Conservation (phyloP, 768 basidiomycete genomes). For the Calocybe indica region DNA sequence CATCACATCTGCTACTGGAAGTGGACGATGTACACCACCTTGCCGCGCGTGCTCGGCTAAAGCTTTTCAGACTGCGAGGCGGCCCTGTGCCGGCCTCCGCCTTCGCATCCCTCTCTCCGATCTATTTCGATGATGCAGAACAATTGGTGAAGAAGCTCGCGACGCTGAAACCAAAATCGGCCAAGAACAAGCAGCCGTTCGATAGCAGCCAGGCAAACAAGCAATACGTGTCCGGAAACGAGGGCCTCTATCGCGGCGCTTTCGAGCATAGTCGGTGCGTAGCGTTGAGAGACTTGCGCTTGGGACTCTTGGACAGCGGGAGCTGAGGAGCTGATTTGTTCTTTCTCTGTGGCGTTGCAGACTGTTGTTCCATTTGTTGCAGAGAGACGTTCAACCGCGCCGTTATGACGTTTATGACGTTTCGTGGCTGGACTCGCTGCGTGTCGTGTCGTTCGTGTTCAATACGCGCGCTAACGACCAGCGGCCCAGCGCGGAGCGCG, state of each 20-base stretch:
- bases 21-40: conserved; percentile 12
- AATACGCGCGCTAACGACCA: conserved; percentile 27
- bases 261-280: conserved; percentile 46
- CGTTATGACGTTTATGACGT: conserved; percentile 24
- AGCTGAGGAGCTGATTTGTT: neutral
- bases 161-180: conserved; percentile 29
- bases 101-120: conserved; percentile 44
- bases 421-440: conserved; percentile 24
- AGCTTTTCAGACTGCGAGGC: conserved; percentile 1
- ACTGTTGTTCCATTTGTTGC: conserved; percentile 24
- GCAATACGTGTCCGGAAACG: conserved; percentile 17
- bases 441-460: conserved; percentile 30
- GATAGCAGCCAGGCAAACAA: conserved; percentile 42
- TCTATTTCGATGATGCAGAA: conserved; percentile 25
- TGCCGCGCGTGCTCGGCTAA: conserved; percentile 2
- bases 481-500: conserved; percentile 20
- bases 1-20: conserved; percentile 32
- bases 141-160: conserved; percentile 33
- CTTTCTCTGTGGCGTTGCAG: conserved; percentile 11
- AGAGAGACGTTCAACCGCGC: conserved; percentile 11
- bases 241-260: conserved; percentile 24
- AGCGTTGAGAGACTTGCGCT: neutral
- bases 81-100: conserved; percentile 12
- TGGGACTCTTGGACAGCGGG: neutral
- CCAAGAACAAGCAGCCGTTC: conserved; percentile 22